Conservation (phyloP, 306 rosid species). For the Prunus armeniaca region DNA sequence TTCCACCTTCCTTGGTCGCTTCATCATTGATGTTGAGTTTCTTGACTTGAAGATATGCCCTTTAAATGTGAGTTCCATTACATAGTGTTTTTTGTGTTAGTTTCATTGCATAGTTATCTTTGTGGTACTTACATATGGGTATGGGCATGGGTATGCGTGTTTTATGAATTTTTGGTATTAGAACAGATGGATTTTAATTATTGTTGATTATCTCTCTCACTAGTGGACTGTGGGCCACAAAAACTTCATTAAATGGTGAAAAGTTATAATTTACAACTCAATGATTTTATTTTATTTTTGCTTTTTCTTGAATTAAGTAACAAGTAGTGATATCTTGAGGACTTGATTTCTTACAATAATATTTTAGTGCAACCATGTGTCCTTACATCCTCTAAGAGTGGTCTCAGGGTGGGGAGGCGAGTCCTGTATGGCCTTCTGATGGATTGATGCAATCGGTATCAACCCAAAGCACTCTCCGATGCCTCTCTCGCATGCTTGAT, state of each 20-base stretch:
- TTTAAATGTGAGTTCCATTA: slow-evolving; percentile 54
- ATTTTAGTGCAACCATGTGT: too few relatives aligned
- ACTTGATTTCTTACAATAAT: not conserved
- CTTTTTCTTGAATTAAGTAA: not conserved
- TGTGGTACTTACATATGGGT: not conserved
- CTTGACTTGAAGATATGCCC: slow-evolving; percentile 73
- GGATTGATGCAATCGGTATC: slow-evolving; percentile 49
- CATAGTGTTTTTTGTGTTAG: not conserved
- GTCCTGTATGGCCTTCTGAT: slow-evolving; percentile 63
- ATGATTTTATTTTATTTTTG: not conserved
- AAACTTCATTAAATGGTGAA: not conserved
- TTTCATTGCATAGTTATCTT: not conserved
- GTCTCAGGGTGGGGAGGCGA: slow-evolving; percentile 60
- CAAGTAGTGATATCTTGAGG: not conserved
- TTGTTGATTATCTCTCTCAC: not conserved
- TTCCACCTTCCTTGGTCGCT: slow-evolving; percentile 58
- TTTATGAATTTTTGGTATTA: not conserved
- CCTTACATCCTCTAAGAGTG: too few relatives aligned
- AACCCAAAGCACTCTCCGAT: slow-evolving; percentile 48
- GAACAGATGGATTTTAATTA: not conserved
- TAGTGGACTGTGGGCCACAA: not conserved
- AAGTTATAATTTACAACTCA: not conserved
- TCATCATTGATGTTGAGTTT: slow-evolving; percentile 81
- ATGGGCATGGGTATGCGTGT: not conserved
- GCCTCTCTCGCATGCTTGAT: slow-evolving; percentile 82